A percentile compares a stretch with the other conserved stretches of the same genome.
These are phyloP conservation scores for Apiotrichum laibachii DNA, from an alignment of 1,284 basidiomycete genomes.

Conservation along the genomic window DNA sequence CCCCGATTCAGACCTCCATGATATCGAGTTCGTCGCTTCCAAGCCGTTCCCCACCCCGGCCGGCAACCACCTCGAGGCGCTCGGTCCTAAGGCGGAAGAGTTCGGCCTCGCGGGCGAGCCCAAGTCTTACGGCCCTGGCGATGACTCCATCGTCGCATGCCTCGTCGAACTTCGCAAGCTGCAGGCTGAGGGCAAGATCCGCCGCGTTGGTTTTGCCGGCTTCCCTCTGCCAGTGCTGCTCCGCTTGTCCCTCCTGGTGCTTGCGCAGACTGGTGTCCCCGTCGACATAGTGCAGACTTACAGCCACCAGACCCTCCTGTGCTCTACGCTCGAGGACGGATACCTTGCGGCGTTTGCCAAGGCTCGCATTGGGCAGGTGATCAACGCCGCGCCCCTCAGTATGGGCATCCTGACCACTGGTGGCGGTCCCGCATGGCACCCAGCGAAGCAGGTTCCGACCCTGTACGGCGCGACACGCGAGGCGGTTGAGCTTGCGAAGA, in stretches of 20 bases:
- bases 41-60: slow-evolving; percentile 51
- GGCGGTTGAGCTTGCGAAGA: slow-evolving; percentile 28
- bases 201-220: slow-evolving; percentile 76
- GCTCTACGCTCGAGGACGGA: slow-evolving; percentile 59
- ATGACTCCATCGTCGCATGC: slow-evolving; percentile 73
- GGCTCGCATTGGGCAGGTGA: slow-evolving; percentile 66
- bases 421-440: slow-evolving; percentile 77
- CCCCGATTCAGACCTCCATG: slow-evolving; percentile 64
- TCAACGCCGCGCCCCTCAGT: slow-evolving; percentile 83
- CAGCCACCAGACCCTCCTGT: slow-evolving; percentile 83
- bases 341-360: slow-evolving; percentile 63
- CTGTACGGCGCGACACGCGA: slow-evolving; percentile 27
- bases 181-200: slow-evolving; percentile 74
- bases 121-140: slow-evolving; percentile 63
- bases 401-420: slow-evolving; percentile 80
- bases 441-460: slow-evolving; percentile 54
- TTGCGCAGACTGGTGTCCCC: slow-evolving; percentile 57
- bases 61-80: slow-evolving; percentile 57
- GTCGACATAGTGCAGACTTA: slow-evolving; percentile 81
- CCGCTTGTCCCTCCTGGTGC: slow-evolving; percentile 72
- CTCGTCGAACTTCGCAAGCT: slow-evolving; percentile 68
- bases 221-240: slow-evolving; percentile 88
- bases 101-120: slow-evolving; percentile 20
- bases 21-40: slow-evolving; percentile 80
- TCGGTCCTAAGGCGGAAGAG: slow-evolving; percentile 33